phyloP scores from a whole-genome alignment of 2,329 filamentous ascomycete genomes.

The Aspergillus sp. region DNA sequence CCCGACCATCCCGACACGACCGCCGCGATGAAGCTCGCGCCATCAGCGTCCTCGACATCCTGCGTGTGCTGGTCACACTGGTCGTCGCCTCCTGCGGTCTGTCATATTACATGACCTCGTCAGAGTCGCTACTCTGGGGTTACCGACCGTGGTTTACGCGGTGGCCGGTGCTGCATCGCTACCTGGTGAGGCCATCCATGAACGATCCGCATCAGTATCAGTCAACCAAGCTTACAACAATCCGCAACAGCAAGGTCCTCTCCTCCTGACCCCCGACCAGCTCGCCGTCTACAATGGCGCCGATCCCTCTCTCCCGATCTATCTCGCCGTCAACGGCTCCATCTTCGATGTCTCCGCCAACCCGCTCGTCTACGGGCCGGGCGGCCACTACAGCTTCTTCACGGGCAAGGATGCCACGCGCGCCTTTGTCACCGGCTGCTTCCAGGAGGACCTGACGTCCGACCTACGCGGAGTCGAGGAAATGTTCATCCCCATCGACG shows the following conservation, averaged over 20 bases:
- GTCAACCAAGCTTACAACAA: too few species aligned
- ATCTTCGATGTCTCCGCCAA: slow-evolving; percentile 63
- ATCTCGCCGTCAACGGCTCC: slow-evolving; percentile 74
- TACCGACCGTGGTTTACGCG: slow-evolving; percentile 62
- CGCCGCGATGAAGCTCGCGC: slow-evolving; percentile 15
- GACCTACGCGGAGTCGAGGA: slow-evolving; percentile 85
- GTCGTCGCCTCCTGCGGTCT: slow-evolving; percentile 64
- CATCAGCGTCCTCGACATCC: slow-evolving; percentile 58
- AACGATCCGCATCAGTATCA: background rate
- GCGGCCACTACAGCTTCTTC: slow-evolving; percentile 83
- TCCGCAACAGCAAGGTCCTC: slow-evolving; percentile 49
- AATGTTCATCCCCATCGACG: slow-evolving; percentile 72
- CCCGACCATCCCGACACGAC: background rate
- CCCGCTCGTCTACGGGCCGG: slow-evolving; percentile 67
- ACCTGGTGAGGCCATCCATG: slow-evolving; percentile 48
- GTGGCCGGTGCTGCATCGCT: slow-evolving; percentile 57
- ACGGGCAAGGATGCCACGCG: slow-evolving; percentile 82
- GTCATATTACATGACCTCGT: slow-evolving; percentile 72
- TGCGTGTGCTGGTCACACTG: slow-evolving; percentile 68
- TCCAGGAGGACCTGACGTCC: slow-evolving; percentile 75
- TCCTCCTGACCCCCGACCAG: slow-evolving; percentile 71
- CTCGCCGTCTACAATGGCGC: slow-evolving; percentile 74
- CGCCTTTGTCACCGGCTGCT: slow-evolving; percentile 90
- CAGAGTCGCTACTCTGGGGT: slow-evolving; percentile 68
- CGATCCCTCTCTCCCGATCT: slow-evolving; percentile 73